Base-by-base conservation (phyloP, 768 basidiomycete species). In the Daedalea quercina region DNA sequence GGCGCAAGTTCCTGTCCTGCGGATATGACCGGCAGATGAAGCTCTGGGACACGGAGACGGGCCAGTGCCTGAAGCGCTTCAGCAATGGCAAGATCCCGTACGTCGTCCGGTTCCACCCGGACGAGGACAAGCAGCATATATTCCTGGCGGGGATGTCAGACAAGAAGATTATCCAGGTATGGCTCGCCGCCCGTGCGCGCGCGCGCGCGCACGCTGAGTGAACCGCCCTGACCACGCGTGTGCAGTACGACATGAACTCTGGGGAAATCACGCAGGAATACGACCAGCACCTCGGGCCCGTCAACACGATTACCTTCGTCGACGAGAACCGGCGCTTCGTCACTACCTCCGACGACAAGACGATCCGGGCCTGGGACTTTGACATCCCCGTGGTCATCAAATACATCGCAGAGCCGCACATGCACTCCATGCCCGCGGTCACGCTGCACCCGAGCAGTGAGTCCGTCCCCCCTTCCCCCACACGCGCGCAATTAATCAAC, bases 321-420 rank as follows among this genome's bases (percentile, higher is more conserved):
- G 96, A 99, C 63, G 94, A 99, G 64, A 97, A 97, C 66, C 78
- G 96, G 59, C 81, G 95, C 53, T 98, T 99, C 65, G 87, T 98
- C 50, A 98, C 96, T 1, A 98, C 95, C 13, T 97, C 94, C 9
- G 96, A 99, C 67, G 96, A 99, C 73, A 98, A 98, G 73, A 96
- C 94, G 1, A 96, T 99, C 57, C 85, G 96, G 43, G 95, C 93
- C 17, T 99, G 96, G 96, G 96, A 99, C 68, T 98, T 87, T 68
- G 96, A 99, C 70, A 98, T 99, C 57, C 96, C 96, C 4, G 96
- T 98, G 33, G 93, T 96, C 50, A 98, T 99, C 76, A 99, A 99
- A 70, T 96, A 97, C 68, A 98, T 98, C 54, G 95, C 96, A 19
- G 96, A 99, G 69, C 96, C 96, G 3, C 85, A 93, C 65, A 98